A percentile compares a stretch with the other conserved stretches of the same genome.
Evolutionary conservation across 192 early-diverging fungal species (phyloP).

Genomic region (Coemansia sp.): DNA sequence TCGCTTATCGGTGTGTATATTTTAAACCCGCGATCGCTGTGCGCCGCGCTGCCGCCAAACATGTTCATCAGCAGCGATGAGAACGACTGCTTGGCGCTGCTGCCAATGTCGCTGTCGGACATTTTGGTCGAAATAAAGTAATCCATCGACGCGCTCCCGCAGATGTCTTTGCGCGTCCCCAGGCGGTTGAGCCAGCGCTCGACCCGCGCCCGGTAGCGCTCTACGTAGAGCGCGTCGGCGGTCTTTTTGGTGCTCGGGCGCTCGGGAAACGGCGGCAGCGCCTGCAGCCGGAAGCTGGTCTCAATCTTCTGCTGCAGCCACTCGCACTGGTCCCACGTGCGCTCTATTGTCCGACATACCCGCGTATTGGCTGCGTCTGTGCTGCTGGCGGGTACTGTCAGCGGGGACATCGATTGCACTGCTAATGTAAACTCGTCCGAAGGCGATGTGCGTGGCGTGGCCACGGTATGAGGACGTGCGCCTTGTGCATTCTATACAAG

Average conservation of each 20-base stretch:
- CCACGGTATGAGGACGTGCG: background rate
- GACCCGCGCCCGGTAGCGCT: conserved; percentile 38
- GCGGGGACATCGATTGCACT: conserved; percentile 9
- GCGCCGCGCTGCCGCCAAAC: conserved; percentile 17
- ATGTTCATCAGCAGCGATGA: conserved; percentile 39
- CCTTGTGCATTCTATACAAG: conserved; percentile 7
- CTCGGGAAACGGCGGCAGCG: conserved; percentile 38
- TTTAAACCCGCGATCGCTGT: conserved; percentile 24
- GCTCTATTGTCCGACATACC: conserved; percentile 34
- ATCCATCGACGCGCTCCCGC: conserved; percentile 33
- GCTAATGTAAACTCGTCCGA: conserved; percentile 18
- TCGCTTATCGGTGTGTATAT: conserved; percentile 42
- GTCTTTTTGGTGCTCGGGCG: conserved; percentile 18
- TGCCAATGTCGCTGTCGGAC: conserved; percentile 18
- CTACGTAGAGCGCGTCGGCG: conserved; percentile 13
- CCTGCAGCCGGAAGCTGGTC: conserved; percentile 40
- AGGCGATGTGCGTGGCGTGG: conserved; percentile 13
- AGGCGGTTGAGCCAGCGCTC: conserved; percentile 52
- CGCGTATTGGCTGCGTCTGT: conserved; percentile 1
- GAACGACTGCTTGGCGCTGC: conserved; percentile 28
- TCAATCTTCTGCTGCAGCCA: conserved; percentile 42
- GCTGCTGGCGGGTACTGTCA: conserved; percentile 2
- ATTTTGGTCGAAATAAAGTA: conserved; percentile 37
- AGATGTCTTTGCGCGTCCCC: conserved; percentile 39
- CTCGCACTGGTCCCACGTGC: conserved; percentile 51